Percentiles rank a stretch among this genome's conserved stretches.
phyloP scores from a whole-genome alignment of 805 yeast species.

The Wickerhamia fluorescens region DNA sequence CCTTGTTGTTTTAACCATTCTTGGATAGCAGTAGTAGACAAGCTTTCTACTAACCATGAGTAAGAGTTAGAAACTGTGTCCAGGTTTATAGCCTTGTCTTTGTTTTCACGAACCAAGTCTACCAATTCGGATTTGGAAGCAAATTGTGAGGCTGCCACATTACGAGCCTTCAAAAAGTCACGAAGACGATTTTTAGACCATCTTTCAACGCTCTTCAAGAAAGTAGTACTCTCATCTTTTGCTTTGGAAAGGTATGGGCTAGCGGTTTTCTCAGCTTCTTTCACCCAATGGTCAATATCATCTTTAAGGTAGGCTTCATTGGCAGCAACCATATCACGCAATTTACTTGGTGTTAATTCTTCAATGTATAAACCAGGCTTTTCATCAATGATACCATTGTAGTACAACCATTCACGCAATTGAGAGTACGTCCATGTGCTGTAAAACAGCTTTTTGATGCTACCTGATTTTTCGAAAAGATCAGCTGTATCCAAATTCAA shows the following conservation, averaged over 20 bases:
- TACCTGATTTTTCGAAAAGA: conserved; percentile 31
- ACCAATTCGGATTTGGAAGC: conserved; percentile 34
- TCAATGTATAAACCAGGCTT: conserved; percentile 27
- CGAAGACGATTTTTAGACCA: conserved; percentile 43
- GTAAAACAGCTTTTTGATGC: conserved; percentile 37
- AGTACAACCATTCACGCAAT: conserved; percentile 46
- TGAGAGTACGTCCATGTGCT: conserved; percentile 50
- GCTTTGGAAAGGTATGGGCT: conserved; percentile 29
- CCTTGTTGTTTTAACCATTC: conserved; percentile 33
- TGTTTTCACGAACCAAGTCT: conserved; percentile 30
- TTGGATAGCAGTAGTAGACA: conserved; percentile 31
- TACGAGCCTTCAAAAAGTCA: conserved; percentile 35
- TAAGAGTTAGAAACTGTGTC: conserved; percentile 13
- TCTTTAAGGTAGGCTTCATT: conserved; percentile 26
- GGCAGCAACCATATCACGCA: conserved; percentile 26
- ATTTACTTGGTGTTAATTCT: conserved; percentile 26
- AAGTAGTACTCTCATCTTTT: conserved; percentile 33
- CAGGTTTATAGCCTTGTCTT: conserved; percentile 26
- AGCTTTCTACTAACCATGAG: conserved; percentile 26
- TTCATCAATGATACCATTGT: conserved; percentile 24
- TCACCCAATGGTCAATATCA: conserved; percentile 34
- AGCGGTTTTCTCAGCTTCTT: conserved; percentile 18
- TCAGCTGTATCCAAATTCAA: conserved; percentile 29
- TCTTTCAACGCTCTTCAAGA: conserved; percentile 36
- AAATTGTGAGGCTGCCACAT: conserved; percentile 30